phyloP scores from a whole-genome alignment of 495 filamentous ascomycete genomes.

The Trichoderma orchidacearum region DNA sequence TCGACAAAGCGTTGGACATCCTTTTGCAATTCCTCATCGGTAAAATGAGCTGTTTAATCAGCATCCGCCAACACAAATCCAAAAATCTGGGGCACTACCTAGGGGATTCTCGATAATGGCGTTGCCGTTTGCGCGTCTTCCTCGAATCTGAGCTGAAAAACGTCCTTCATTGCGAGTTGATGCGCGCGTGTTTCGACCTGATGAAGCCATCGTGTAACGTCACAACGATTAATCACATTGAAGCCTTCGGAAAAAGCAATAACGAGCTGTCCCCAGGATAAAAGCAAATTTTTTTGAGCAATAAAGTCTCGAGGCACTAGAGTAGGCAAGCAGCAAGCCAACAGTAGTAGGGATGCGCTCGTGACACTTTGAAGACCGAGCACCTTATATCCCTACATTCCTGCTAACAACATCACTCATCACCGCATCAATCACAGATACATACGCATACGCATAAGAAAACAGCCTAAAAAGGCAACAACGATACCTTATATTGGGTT shows the following conservation, averaged over 20 bases:
- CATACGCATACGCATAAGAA: too few species aligned
- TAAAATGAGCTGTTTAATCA: slow-evolving; percentile 11
- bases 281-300: too few species aligned
- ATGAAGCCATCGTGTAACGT: neutral
- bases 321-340: too few species aligned
- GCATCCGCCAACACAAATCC: neutral
- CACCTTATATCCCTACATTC: neutral
- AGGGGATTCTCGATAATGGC: slow-evolving; percentile 13
- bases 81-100: slow-evolving; percentile 2
- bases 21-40: slow-evolving; percentile 11
- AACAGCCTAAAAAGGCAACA: too few species aligned
- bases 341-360: neutral
- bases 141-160: slow-evolving; percentile 1
- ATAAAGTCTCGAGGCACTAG: too few species aligned
- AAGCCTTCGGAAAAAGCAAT: neutral
- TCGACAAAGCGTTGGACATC: slow-evolving; percentile 11
- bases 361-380: neutral
- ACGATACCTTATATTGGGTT: too few species aligned
- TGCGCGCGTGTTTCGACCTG: neutral
- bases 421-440: too few species aligned
- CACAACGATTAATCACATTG: neutral
- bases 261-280: neutral
- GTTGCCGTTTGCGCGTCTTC: slow-evolving; percentile 9
- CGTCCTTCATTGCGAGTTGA: neutral
- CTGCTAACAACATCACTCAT: neutral